Percentiles rank a stretch among this genome's conserved stretches.
These are phyloP conservation scores for Zymoseptoria pseudotritici DNA, from an alignment of 2,329 filamentous ascomycete species.

Conservation along the genomic window DNA sequence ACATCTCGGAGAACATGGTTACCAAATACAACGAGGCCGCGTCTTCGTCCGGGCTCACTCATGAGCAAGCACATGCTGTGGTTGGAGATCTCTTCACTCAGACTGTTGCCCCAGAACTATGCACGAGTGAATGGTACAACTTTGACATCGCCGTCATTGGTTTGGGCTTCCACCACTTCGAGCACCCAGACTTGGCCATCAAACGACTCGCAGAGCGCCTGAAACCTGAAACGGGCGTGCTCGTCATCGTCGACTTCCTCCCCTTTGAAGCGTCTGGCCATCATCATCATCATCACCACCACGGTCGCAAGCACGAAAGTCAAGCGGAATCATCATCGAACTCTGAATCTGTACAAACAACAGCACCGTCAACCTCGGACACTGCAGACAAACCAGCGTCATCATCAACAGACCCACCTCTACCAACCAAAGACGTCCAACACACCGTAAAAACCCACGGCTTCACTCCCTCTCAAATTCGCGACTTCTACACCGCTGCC, in stretches of 20 bases:
- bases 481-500: conserved; percentile 20
- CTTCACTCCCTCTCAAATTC: conserved; percentile 22
- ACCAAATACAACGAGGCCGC: conserved; percentile 25
- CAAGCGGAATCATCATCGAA: conserved; percentile 26
- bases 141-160: conserved; percentile 40
- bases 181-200: conserved; percentile 21
- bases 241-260: conserved; percentile 25
- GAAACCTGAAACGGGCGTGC: conserved; percentile 23
- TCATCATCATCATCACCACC: conserved; percentile 42
- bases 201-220: conserved; percentile 22
- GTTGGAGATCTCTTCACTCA: conserved; percentile 32
- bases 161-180: conserved; percentile 42
- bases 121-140: conserved; percentile 26
- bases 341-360: neutral
- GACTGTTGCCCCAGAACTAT: conserved; percentile 18
- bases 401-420: conserved; percentile 29
- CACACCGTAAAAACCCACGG: conserved; percentile 29
- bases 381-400: neutral
- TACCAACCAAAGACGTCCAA: conserved; percentile 1
- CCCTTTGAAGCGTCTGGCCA: conserved; percentile 10
- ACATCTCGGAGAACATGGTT: conserved; percentile 29
- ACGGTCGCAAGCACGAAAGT: conserved; percentile 55
- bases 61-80: conserved; percentile 23
- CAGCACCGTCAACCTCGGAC: neutral
- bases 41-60: conserved; percentile 14